Evolutionary conservation across 306 rosid genomes (phyloP), one percentile per base, ranked within the genome.

Genomic region (Fragaria ananassa): DNA sequence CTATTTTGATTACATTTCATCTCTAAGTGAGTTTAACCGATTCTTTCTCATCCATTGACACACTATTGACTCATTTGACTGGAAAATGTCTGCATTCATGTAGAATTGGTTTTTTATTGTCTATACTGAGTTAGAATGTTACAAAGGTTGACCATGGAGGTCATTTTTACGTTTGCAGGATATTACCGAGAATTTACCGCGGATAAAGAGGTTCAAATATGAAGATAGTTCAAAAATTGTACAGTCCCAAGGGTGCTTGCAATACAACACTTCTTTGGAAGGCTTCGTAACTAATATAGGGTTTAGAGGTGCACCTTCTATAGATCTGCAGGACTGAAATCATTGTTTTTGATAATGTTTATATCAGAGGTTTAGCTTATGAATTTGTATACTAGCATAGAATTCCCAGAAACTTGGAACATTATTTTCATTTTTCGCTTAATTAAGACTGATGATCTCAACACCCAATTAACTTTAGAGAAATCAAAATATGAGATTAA

Each of bases 251-350:
- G 95, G 95, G 49, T 79, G 85, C 81, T 69, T 91, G 82, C 98
- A 88, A 87, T 91, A 72, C 97, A 93, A 57, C 91, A 93, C 78
- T 91, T 91, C 82, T 91, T 91, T 80, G 89, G 86, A 37, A 88
- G 85, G 79, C 88, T 72, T 61, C 65, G 53, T 74, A 83, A 86
- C 47, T 88, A 76, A 71, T 72, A 45, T 15, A 76, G 46, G 35
- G 84, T 60, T 68, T 39, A 34, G 58, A 78, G 77, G 27, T 45
- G 19, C 34, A 21, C 64, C 6, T 13, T 51, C 29, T 58, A 15
- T 21, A 8, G 21, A 57, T 75, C 68, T 78, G 37, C 37, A 78
- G 37, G 70, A 6, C 41, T 50, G 58, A 18, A 51, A 74, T 74
- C 4, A n/a, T 74, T 63, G 25, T 11, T n/a, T 45, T 9, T 61